Percentiles rank a stretch among this genome's conserved stretches.
phyloP scores from a whole-genome alignment of 768 basidiomycete genomes.

The Mycena leptocephala region DNA sequence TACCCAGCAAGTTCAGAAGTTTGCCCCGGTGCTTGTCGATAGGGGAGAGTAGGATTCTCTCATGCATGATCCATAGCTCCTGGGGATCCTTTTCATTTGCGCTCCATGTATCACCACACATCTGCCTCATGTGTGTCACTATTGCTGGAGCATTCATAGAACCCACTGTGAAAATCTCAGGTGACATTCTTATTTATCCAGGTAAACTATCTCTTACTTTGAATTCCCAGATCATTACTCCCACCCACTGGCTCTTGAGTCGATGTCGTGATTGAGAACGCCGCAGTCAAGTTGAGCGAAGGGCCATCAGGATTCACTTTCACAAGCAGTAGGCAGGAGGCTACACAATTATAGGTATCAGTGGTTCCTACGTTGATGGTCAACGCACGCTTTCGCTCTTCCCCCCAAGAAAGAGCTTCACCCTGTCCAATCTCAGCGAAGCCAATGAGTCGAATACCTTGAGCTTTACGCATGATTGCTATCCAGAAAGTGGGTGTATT shows the following conservation, averaged over 20 bases:
- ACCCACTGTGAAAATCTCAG: neutral
- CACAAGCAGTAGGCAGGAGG: neutral
- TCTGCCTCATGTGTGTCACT: neutral
- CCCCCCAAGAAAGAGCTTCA: neutral
- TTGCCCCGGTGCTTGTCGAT: neutral
- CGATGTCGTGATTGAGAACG: neutral
- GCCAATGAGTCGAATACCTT: constrained; percentile 6
- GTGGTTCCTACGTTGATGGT: neutral
- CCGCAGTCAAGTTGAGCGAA: neutral
- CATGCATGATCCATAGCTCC: neutral
- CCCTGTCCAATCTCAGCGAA: neutral
- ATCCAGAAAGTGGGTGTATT: neutral
- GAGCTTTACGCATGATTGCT: constrained; percentile 1
- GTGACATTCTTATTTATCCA: neutral
- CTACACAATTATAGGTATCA: neutral
- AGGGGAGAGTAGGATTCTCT: neutral
- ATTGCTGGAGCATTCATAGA: neutral
- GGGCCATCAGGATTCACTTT: constrained; percentile 12
- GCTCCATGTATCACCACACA: neutral
- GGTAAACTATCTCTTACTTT: neutral
- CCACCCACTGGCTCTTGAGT: neutral
- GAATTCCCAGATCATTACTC: neutral
- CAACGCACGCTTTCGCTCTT: neutral
- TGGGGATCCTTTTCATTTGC: neutral
- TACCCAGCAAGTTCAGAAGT: neutral